Evolutionary conservation across 345 rosid species (phyloP).

Genomic region (Euphorbia lathyris): DNA sequence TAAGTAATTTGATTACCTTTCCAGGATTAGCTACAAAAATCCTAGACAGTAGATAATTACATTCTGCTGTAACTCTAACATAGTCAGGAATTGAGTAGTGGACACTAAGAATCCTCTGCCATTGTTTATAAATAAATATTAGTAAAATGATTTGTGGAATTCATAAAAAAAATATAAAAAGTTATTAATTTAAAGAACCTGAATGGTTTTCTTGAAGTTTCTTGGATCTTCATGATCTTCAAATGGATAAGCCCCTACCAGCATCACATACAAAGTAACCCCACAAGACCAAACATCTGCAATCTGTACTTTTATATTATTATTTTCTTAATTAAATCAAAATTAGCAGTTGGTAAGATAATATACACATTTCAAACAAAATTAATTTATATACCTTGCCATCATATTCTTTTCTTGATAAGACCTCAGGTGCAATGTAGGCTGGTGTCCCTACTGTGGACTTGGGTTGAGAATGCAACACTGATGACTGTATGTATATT

Average conservation of each 20-base stretch:
- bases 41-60: constrained; percentile 72
- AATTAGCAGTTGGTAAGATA: background rate
- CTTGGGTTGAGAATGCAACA: constrained; percentile 29
- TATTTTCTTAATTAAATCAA: background rate
- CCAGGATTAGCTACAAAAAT: constrained; percentile 80
- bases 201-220: constrained; percentile 29
- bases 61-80: constrained; percentile 71
- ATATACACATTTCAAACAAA: background rate
- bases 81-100: constrained; percentile 87
- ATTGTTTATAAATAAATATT: background rate
- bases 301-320: background rate
- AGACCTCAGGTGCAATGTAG: constrained; percentile 27
- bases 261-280: constrained; percentile 31
- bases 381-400: constrained; percentile 18
- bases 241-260: constrained; percentile 28
- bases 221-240: constrained; percentile 31
- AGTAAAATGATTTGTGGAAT: too few relatives aligned
- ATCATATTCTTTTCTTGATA: constrained; percentile 24
- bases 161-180: too few relatives aligned
- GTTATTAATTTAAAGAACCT: constrained; percentile 5
- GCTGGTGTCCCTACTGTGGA: constrained; percentile 29
- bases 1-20: constrained; percentile 41
- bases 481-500: constrained; percentile 15
- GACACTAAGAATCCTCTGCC: constrained; percentile 86
- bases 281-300: constrained; percentile 34